Evolutionary conservation across 306 rosid genomes (phyloP).

Genomic region (Mimosa pudica): DNA sequence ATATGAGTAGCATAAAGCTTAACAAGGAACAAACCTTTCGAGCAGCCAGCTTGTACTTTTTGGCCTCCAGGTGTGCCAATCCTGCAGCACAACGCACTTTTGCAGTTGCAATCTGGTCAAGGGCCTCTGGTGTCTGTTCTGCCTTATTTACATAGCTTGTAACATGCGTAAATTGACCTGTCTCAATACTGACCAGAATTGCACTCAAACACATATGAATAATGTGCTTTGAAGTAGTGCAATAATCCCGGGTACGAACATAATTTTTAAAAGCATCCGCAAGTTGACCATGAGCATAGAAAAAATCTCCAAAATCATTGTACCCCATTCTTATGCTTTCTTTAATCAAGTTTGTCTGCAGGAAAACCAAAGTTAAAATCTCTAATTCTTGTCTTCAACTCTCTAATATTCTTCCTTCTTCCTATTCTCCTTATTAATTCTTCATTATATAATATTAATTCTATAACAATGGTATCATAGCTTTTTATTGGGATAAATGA

Average conservation of each 20-base stretch:
- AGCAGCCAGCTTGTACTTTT: constrained; percentile 97
- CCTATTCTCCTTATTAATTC: too few species aligned
- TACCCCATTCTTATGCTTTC: constrained; percentile 99
- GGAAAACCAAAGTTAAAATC: constrained; percentile 28
- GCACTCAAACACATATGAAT: constrained; percentile 96
- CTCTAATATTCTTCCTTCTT: too few species aligned
- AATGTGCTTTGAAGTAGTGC: constrained; percentile 91
- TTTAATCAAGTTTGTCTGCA: constrained; percentile 95
- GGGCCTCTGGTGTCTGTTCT: constrained; percentile 73
- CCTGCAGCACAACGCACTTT: constrained; percentile 93
- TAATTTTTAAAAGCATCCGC: constrained; percentile 93
- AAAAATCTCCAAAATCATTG: constrained; percentile 97
- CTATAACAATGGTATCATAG: too few species aligned
- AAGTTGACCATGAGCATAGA: constrained; percentile 83
- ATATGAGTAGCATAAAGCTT: neutral
- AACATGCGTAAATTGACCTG: constrained; percentile 97
- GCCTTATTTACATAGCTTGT: constrained; percentile 91
- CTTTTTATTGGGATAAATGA: too few species aligned
- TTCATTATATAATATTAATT: too few species aligned
- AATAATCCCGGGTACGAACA: constrained; percentile 96
- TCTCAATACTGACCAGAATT: constrained; percentile 95
- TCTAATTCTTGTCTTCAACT: too few species aligned
- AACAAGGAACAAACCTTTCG: constrained; percentile 72
- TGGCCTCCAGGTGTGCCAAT: constrained; percentile 91
- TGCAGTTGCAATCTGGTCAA: constrained; percentile 56